Evolutionary conservation across 2,329 filamentous ascomycete species (phyloP).

Genomic region (Chrysoporthe austroafricana): DNA sequence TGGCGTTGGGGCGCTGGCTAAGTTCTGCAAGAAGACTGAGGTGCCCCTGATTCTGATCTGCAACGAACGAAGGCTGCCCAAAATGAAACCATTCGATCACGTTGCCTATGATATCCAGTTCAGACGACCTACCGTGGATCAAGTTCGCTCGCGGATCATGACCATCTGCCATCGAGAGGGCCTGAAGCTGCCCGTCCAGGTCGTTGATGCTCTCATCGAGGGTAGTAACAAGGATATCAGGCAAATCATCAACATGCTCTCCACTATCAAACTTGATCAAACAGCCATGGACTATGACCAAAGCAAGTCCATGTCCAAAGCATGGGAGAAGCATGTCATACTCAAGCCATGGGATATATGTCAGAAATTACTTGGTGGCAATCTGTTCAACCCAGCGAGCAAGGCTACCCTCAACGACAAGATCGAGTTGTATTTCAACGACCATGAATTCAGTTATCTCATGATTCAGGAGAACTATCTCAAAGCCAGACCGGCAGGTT

Average conservation of each 20-base stretch:
- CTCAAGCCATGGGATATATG: constrained; percentile 99
- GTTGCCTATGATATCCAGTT: constrained; percentile 86
- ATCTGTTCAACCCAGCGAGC: constrained; percentile 82
- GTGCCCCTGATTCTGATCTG: constrained; percentile 97
- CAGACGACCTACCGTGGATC: constrained; percentile 84
- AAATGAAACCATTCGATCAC: constrained; percentile 98
- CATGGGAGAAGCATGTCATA: constrained; percentile 97
- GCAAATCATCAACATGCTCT: constrained; percentile 98
- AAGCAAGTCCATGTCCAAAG: constrained; percentile 92
- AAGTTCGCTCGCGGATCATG: constrained; percentile 89
- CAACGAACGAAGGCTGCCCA: constrained; percentile 88
- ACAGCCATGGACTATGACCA: constrained; percentile 79
- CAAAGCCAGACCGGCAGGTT: constrained; percentile 72
- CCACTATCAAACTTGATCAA: constrained; percentile 88
- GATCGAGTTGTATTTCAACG: constrained; percentile 98
- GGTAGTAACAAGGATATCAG: constrained; percentile 95
- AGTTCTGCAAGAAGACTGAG: constrained; percentile 92
- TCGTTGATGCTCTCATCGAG: constrained; percentile 92
- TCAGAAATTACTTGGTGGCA: constrained; percentile 85
- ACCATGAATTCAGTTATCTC: constrained; percentile 94
- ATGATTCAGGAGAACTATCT: constrained; percentile 99
- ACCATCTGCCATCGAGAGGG: constrained; percentile 94
- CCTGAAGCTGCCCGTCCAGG: constrained; percentile 78
- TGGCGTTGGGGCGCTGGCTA: constrained; percentile 90
- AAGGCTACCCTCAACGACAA: constrained; percentile 94